A percentile compares a stretch with the other conserved stretches of the same genome.
Conservation (phyloP, 176 grass and related monocot species). For the Musa itinerans region DNA sequence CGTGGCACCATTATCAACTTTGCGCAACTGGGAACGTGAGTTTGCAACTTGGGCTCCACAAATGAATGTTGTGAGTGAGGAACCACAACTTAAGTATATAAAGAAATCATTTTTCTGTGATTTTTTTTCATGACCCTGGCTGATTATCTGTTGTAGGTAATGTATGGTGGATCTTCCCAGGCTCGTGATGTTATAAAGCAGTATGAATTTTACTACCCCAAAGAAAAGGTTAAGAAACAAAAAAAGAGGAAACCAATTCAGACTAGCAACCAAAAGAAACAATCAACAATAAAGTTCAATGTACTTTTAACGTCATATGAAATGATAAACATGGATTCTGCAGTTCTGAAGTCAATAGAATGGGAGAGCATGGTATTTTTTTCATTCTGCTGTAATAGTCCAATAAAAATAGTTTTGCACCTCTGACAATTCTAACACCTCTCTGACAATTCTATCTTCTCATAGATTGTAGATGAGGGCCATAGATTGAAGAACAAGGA, state of each 20-base stretch:
- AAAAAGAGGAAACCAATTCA: constrained; percentile 73
- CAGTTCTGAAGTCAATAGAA: constrained; percentile 69
- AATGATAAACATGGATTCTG: constrained; percentile 99
- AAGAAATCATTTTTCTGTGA: constrained; percentile 12
- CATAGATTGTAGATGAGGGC: constrained; percentile 93
- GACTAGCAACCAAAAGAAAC: constrained; percentile 50
- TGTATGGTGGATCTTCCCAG: constrained; percentile 75
- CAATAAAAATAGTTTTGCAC: neutral
- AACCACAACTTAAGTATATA: constrained; percentile 20
- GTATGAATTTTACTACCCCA: constrained; percentile 84
- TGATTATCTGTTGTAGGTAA: constrained; percentile 45
- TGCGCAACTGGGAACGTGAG: constrained; percentile 96
- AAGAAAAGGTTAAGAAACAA: constrained; percentile 62
- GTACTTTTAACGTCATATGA: constrained; percentile 99
- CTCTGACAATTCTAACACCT: neutral
- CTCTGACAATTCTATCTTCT: neutral
- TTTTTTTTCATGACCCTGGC: constrained; percentile 15
- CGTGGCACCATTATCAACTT: constrained; percentile 91
- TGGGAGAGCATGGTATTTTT: constrained; percentile 98
- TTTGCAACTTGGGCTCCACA: constrained; percentile 98
- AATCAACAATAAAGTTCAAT: constrained; percentile 93
- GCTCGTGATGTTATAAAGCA: constrained; percentile 79
- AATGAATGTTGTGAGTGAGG: constrained; percentile 85
- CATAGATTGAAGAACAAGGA: constrained; percentile 99
- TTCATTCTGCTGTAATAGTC: constrained; percentile 4